Evolutionary conservation across 2,329 filamentous ascomycete genomes (phyloP), one percentile per base, ranked within the genome.

Genomic region (Sporothrix pallida): DNA sequence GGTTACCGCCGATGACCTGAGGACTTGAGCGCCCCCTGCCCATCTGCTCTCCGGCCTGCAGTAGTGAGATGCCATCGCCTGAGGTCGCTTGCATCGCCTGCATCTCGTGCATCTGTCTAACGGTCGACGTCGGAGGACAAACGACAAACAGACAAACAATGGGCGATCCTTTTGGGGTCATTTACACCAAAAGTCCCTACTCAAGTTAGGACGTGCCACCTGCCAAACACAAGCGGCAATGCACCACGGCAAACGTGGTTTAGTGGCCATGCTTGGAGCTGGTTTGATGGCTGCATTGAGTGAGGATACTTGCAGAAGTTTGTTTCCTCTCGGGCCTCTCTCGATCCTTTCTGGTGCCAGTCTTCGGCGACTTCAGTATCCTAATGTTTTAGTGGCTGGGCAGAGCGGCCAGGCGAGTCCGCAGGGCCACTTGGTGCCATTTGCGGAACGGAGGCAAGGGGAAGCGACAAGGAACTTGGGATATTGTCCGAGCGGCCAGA

Each of bases 321-420:
- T 12, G 10, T 48, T 8, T 48, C 12, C 12, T 48, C 46, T 37
- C 31, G 31, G 7, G 31, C 31, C 31, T 37, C 31, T 37, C 15
- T 52, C 50, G 13, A 52, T 42, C 17, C 8, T 44, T 37, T 37
- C 7, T 37, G 5, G 31, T 37, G 31, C 31, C 31, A 37, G 58
- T 46, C 60, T 10, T 63, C 60, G 60, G 60, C 60, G 37, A 63
- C 37, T 63, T 63, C 9, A 46, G 37, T n/a, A 46, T 37, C 60
- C 37, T 42, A 12, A 42, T 9, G 56, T 31, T 13, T 62, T n/a
- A 58, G 56, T 9, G 56, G 23, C 56, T 58, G 56, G 56, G 56
- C 56, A 37, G 8, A 23, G 56, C 26, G 56, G 56, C 54, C 56
- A 60, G 26, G 56, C 26, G 58, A 62, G 58, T 62, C 58, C 58